Evolutionary conservation across 805 yeast species (phyloP), one percentile per base, ranked within the genome.

Genomic region (Kuraishia hungarica): DNA sequence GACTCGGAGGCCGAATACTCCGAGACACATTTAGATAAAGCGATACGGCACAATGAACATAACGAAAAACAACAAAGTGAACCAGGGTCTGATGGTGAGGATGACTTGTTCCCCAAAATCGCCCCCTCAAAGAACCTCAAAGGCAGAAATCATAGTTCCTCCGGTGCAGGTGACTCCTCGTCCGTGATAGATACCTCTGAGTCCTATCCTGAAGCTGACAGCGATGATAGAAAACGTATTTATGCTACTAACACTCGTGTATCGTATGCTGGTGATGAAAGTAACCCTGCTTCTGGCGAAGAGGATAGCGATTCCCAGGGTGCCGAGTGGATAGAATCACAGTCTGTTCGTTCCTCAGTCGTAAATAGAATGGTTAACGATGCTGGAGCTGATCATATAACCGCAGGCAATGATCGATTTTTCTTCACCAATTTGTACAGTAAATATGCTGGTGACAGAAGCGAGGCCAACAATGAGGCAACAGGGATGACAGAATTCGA

Each of bases 401-500:
- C 2, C 21, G n/a, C 22, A 10, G 39, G 50, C 13, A 43, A 29
- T 15, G 59, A 57, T 39, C 52, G 58, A 11, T 60, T 61, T 50
- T 53, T 52, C 49, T 65, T 61, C 49, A 61, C 64, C 15, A 58
- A 60, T 10, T 48, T 70, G 2, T 70, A 67, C 52, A 60, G 63
- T 11, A 59, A 56, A 17, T 61, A 59, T 48, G 51, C 55, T 1
- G 51, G 51, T 23, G 53, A 48, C 2, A 35, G 11, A 17, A 39
- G 55, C n/a, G 20, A 35, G 10, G 15, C 35, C 7, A 17, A 49
- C 17, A 24, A 19, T 11, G 50, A 24, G 6, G 22, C 39, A n/a
- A 26, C 50, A 29, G n/a, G 19, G 54, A 53, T 2, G 22, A 53
- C 64, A 1, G 74, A 71, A 51, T 71, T 69, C 56, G 65, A 62